phyloP scores from a whole-genome alignment of 805 yeast species.

The Spathaspora hagerdaliae region DNA sequence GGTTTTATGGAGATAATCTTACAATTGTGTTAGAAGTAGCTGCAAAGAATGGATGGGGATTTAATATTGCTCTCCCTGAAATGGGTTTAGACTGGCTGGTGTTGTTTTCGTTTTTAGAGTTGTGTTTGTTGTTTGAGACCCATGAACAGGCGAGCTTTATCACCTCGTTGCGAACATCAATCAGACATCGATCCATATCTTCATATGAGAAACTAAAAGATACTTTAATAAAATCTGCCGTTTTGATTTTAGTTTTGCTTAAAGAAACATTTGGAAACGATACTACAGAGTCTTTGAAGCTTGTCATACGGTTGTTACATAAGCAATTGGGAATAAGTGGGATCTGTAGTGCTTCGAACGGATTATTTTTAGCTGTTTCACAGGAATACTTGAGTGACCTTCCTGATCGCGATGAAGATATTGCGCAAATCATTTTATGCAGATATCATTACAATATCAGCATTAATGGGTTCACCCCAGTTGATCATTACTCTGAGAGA shows the following conservation, averaged over 20 bases:
- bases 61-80: conserved; percentile 5
- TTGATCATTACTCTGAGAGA: conserved; percentile 53
- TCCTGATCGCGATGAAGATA: conserved; percentile 50
- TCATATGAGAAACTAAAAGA: conserved; percentile 47
- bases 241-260: conserved; percentile 2
- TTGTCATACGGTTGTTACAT: conserved; percentile 61
- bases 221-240: conserved; percentile 7
- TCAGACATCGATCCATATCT: conserved; percentile 38
- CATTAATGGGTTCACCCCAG: conserved; percentile 57
- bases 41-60: conserved; percentile 29
- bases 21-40: conserved; percentile 28
- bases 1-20: conserved; percentile 51
- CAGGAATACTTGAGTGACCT: conserved; percentile 49
- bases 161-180: conserved; percentile 34
- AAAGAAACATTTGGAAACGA: neutral
- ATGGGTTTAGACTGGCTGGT: conserved; percentile 12
- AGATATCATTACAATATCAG: conserved; percentile 65
- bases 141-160: conserved; percentile 49
- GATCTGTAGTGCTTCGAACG: conserved; percentile 64
- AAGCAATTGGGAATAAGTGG: conserved; percentile 65
- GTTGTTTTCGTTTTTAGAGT: conserved; percentile 29
- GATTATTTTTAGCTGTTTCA: conserved; percentile 57
- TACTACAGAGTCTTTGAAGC: conserved; percentile 24
- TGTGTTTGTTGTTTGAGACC: conserved; percentile 46
- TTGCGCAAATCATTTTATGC: conserved; percentile 77